A percentile compares a stretch with the other conserved stretches of the same genome.
Evolutionary conservation across 441 rosid genomes (phyloP).

Genomic region (Arabidopsis hybrid): DNA sequence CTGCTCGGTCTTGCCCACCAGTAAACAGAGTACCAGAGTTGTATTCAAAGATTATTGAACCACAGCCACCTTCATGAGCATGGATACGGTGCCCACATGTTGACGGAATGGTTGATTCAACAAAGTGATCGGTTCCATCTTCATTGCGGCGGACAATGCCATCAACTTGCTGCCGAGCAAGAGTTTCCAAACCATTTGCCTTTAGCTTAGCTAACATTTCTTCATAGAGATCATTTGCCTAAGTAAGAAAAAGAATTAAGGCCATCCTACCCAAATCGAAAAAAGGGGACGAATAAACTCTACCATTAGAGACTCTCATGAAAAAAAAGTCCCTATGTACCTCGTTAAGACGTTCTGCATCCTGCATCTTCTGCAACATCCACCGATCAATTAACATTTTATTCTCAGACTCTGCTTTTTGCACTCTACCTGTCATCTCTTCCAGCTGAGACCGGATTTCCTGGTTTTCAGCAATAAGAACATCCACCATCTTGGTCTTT

Average conservation of each 20-base stretch:
- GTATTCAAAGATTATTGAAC: constrained; percentile 76
- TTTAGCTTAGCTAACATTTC: constrained; percentile 83
- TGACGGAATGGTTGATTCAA: constrained; percentile 75
- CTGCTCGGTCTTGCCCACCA: constrained; percentile 88
- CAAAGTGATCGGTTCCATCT: constrained; percentile 87
- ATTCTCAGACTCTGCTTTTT: constrained; percentile 83
- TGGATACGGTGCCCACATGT: constrained; percentile 74
- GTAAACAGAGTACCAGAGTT: constrained; percentile 76
- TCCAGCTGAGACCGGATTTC: constrained; percentile 65
- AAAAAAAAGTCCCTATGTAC: constrained; percentile 43
- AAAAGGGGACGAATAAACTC: neutral
- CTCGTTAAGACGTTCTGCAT: constrained; percentile 96
- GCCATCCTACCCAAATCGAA: neutral
- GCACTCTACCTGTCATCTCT: constrained; percentile 65
- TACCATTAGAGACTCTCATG: neutral
- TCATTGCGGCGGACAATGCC: constrained; percentile 90
- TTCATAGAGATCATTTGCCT: constrained; percentile 92
- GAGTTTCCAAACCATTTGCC: constrained; percentile 88
- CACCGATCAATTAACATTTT: constrained; percentile 88
- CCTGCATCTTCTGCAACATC: constrained; percentile 98
- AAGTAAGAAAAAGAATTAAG: constrained; percentile 13
- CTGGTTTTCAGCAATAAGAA: constrained; percentile 65
- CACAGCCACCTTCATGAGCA: constrained; percentile 97
- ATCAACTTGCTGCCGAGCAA: constrained; percentile 93
- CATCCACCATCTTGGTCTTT: constrained; percentile 68